Conservation (phyloP, 257 asterid species). For the Eustoma russellianum region DNA sequence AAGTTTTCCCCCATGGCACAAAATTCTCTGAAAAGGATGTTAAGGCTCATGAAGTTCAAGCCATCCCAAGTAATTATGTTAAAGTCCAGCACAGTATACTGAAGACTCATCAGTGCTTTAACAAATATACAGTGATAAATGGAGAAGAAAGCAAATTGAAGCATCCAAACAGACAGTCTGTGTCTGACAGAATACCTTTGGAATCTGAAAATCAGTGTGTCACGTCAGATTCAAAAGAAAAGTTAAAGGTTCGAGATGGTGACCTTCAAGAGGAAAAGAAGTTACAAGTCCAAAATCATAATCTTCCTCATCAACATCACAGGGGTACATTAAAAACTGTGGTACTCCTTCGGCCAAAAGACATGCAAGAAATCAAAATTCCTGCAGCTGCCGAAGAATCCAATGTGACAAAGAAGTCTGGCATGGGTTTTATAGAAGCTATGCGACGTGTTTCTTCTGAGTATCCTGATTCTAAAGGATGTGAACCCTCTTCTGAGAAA, state of each 20-base stretch:
- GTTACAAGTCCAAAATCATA: not conserved
- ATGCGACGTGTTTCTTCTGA: conserved; percentile 17
- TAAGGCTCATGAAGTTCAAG: conserved; percentile 16
- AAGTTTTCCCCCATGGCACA: conserved; percentile 13
- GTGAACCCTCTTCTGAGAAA: conserved; percentile 11
- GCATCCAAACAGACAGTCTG: too few relatives aligned
- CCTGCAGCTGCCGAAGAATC: conserved; percentile 1
- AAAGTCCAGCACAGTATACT: conserved; percentile 18
- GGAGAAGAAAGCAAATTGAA: too few relatives aligned
- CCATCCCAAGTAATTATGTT: conserved; percentile 16
- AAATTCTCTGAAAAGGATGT: conserved; percentile 19
- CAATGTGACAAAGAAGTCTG: not conserved
- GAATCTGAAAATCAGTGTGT: conserved; percentile 2
- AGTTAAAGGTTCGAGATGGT: conserved; percentile 7
- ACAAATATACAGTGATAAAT: not conserved
- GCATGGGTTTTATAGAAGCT: conserved; percentile 8
- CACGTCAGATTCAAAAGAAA: conserved; percentile 2
- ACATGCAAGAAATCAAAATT: not conserved
- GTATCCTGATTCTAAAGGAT: conserved; percentile 10
- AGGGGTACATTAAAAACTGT: not conserved
- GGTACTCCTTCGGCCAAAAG: conserved; percentile 8
- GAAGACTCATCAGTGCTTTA: conserved; percentile 19
- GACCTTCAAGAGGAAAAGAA: conserved; percentile 1
- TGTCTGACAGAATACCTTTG: too few relatives aligned
- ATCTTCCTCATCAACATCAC: not conserved